Evolutionary conservation across 148 eudicot species (phyloP), one percentile per base, ranked within the genome.

Genomic region (Vaccinium corymbosum): DNA sequence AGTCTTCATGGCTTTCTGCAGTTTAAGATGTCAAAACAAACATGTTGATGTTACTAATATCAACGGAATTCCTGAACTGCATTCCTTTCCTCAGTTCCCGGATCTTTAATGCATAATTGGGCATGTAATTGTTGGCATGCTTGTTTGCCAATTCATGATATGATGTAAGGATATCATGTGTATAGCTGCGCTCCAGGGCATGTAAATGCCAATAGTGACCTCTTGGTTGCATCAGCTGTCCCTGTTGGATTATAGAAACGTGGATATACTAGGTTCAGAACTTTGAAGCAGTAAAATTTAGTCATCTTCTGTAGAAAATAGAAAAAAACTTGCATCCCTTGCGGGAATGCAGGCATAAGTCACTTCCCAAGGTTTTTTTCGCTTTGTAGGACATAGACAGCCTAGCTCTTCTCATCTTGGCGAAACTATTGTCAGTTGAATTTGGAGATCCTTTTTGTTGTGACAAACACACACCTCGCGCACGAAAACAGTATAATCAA

Each of bases 1-100:
- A 57, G 70, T 79, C 27, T 79, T 79, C 70, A 56, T 70, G 59
- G 13, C 71, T 17, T 80, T 80, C 48, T 80, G 70, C 51, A 59
- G 16, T 52, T 52, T 49, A 13, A 51, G 20, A 52, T 52, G 61
- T 27, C 62, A 42, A 46, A 48, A 48, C 25, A 20, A 48, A 19
- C 55, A 35, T 35, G 76, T 38, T 32, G 10, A 7, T 72, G 76
- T 38, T 72, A 14, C 3, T 74, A 72, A 35, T 48, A 46, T 74
- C 52, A 19, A 46, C 0, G 52, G 50, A 48, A 42, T 42, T 14
- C 25, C 78, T 74, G 78, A 19, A 74, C 15, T 35, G 25, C 78
- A 46, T 49, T 76, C 32, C 16, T 76, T 76, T 76, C 80, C 57
- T 49, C 35, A 22, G 49, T 27, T 74, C 4, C 50, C 11, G 12